Conservation (phyloP, 805 yeast species). For the Cyberlindnera euphorbiiphila region DNA sequence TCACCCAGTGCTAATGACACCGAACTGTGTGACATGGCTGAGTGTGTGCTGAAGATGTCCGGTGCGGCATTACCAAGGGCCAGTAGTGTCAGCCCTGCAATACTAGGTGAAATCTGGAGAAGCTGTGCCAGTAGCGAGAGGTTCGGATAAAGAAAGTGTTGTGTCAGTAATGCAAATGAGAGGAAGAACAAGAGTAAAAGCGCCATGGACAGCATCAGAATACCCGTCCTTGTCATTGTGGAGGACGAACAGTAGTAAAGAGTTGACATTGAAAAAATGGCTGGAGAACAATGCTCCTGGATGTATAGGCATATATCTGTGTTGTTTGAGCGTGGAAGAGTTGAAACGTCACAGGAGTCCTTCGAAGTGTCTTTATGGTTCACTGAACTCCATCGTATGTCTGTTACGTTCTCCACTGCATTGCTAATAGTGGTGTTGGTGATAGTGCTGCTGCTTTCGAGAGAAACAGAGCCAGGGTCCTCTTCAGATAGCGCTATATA, state of each 20-base stretch:
- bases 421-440: too few relatives aligned
- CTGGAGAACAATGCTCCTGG: neutral
- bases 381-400: too few relatives aligned
- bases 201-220: neutral
- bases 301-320: neutral
- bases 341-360: neutral
- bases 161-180: conserved; percentile 72
- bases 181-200: conserved; percentile 42
- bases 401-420: too few relatives aligned
- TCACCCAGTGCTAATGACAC: conserved; percentile 84
- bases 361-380: too few relatives aligned
- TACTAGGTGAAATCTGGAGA: conserved; percentile 63
- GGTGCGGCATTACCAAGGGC: conserved; percentile 95
- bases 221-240: neutral
- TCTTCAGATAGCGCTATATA: too few relatives aligned
- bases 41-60: conserved; percentile 79
- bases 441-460: too few relatives aligned
- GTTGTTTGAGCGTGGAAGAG: neutral
- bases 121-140: conserved; percentile 59
- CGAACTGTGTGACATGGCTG: conserved; percentile 71
- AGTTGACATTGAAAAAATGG: neutral
- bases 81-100: conserved; percentile 81
- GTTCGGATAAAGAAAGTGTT: conserved; percentile 79
- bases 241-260: conserved; percentile 9
- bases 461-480: too few relatives aligned